These are phyloP conservation scores for Fusarium albidum DNA, from an alignment of 2,329 filamentous ascomycete species.

Conservation along the genomic window DNA sequence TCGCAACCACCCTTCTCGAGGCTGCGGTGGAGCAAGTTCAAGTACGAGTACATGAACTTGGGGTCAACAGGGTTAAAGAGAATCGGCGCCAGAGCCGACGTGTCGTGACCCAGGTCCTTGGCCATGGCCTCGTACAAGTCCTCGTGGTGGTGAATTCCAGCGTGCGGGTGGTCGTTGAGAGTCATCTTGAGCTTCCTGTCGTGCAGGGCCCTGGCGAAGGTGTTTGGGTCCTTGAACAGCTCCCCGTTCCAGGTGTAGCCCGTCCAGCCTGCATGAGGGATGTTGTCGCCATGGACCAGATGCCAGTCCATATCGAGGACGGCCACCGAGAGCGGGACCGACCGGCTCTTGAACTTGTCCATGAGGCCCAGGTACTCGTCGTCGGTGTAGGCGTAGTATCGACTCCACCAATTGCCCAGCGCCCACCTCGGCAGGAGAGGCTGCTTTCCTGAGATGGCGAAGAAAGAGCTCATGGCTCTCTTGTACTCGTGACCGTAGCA, in stretches of 20 bases:
- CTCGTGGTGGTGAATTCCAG: conserved; percentile 64
- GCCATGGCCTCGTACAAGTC: conserved; percentile 65
- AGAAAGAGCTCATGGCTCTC: conserved; percentile 61
- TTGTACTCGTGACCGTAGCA: conserved; percentile 65
- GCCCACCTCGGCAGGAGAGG: conserved; percentile 65
- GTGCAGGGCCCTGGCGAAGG: conserved; percentile 61
- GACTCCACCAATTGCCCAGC: conserved; percentile 72
- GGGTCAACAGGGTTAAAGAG: conserved; percentile 63
- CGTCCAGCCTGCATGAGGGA: conserved; percentile 53
- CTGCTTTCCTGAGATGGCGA: conserved; percentile 63
- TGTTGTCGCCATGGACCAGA: conserved; percentile 56
- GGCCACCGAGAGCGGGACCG: conserved; percentile 65
- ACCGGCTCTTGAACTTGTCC: conserved; percentile 59
- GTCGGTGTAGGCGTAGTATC: conserved; percentile 66
- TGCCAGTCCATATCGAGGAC: conserved; percentile 76
- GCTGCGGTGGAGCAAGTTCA: conserved; percentile 63
- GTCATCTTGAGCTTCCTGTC: conserved; percentile 60
- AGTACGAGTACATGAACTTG: conserved; percentile 65
- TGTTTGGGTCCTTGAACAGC: conserved; percentile 57
- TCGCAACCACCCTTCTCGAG: conserved; percentile 66
- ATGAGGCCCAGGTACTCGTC: conserved; percentile 66
- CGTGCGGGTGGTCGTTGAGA: conserved; percentile 70
- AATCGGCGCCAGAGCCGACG: conserved; percentile 57
- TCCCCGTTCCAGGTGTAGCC: conserved; percentile 70
- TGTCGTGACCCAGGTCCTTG: conserved; percentile 59